Evolutionary conservation across 2,329 filamentous ascomycete genomes (phyloP).

Genomic region (Microsporum canis): DNA sequence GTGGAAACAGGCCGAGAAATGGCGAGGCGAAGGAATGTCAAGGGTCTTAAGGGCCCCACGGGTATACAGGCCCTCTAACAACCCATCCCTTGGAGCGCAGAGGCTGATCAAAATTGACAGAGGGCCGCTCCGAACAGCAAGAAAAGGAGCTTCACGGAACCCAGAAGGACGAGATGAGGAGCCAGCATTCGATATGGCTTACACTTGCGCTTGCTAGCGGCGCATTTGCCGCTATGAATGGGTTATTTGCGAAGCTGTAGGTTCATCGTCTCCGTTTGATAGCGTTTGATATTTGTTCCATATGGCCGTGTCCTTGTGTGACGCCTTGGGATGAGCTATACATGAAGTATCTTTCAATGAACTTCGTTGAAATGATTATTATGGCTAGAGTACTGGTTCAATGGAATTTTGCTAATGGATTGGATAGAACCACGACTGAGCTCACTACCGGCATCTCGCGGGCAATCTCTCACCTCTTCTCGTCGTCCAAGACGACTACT

Average conservation of each 20-base stretch:
- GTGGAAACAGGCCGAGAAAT: not conserved
- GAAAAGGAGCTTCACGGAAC: not conserved
- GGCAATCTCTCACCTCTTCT: slow-evolving; percentile 36
- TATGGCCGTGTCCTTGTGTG: not conserved
- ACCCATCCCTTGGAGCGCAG: not conserved
- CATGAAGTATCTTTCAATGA: not conserved
- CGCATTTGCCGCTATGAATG: slow-evolving; percentile 52
- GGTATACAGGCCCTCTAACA: not conserved
- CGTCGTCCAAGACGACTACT: slow-evolving; percentile 28
- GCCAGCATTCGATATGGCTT: slow-evolving; percentile 33
- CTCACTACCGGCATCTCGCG: slow-evolving; percentile 44
- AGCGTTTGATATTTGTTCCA: not conserved
- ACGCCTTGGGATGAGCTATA: not conserved
- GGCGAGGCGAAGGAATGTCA: not conserved
- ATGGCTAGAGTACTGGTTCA: too few relatives aligned
- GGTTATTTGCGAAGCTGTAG: slow-evolving; percentile 56
- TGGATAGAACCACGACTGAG: slow-evolving; percentile 46
- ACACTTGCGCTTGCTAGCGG: slow-evolving; percentile 50
- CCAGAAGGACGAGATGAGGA: not conserved
- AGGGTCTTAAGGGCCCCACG: not conserved
- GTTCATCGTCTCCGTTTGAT: slow-evolving; percentile 10
- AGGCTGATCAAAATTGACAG: not conserved
- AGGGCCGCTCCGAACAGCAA: not conserved
- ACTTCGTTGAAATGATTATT: not conserved
- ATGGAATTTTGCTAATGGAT: not conserved